phyloP scores from a whole-genome alignment of 805 yeast species.

The Nematodospora valgi region DNA sequence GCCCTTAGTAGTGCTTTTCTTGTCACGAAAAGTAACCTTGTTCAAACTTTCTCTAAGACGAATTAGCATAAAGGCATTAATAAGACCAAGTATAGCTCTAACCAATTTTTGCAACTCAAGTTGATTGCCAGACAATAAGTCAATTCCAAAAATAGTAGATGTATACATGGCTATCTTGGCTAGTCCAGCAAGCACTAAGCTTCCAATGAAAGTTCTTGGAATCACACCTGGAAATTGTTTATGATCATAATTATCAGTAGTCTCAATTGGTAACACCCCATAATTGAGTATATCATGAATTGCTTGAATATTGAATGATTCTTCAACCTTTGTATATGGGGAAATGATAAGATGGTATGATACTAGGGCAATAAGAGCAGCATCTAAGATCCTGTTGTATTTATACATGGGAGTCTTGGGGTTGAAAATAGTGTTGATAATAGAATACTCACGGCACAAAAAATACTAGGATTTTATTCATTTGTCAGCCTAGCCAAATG shows the following conservation, averaged over 20 bases:
- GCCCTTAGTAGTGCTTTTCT: constrained; percentile 14
- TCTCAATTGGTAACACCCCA: constrained; percentile 43
- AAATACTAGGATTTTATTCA: too few relatives aligned
- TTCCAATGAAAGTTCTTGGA: constrained; percentile 80
- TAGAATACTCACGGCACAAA: too few relatives aligned
- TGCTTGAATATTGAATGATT: constrained; percentile 88
- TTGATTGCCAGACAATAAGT: constrained; percentile 12
- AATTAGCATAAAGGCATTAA: constrained; percentile 54
- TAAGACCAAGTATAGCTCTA: constrained; percentile 59
- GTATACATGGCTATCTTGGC: constrained; percentile 33
- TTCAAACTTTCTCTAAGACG: constrained; percentile 41
- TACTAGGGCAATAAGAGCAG: background rate
- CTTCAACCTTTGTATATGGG: constrained; percentile 92
- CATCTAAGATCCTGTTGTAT: background rate
- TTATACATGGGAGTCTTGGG: background rate
- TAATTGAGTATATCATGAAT: constrained; percentile 71
- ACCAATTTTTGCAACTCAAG: constrained; percentile 50
- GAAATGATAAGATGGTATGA: constrained; percentile 49
- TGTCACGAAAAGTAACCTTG: constrained; percentile 19
- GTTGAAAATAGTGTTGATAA: too few relatives aligned
- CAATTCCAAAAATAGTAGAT: constrained; percentile 17
- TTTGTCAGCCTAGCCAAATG: constrained; percentile 6
- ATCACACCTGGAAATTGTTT: constrained; percentile 81
- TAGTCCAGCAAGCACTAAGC: constrained; percentile 49
- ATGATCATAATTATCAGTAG: constrained; percentile 63